Conservation (phyloP, 306 rosid genomes). For the Cicer arietinum region DNA sequence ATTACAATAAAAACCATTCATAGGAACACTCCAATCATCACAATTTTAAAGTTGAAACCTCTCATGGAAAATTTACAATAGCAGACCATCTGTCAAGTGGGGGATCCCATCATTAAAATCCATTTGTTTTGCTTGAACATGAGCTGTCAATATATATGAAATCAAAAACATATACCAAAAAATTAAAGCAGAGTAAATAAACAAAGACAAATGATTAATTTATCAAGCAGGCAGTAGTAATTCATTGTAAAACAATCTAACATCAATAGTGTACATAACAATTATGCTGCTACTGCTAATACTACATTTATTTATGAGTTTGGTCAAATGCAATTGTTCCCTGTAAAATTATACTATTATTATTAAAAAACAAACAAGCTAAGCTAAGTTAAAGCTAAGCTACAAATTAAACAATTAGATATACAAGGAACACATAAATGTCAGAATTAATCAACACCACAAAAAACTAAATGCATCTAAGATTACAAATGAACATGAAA, state of each 20-base stretch:
- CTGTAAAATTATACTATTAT: neutral
- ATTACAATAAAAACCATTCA: too few relatives aligned
- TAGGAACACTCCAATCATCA: too few relatives aligned
- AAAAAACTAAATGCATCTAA: too few relatives aligned
- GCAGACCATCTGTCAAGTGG: too few relatives aligned
- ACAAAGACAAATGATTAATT: neutral
- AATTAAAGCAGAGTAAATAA: neutral
- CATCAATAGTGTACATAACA: neutral
- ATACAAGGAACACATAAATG: too few relatives aligned
- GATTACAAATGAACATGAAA: too few relatives aligned
- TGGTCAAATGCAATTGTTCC: conserved; percentile 8
- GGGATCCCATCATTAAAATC: neutral
- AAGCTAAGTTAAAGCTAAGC: neutral
- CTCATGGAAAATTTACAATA: too few relatives aligned
- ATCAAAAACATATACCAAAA: neutral
- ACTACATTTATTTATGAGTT: neutral
- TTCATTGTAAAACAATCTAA: conserved; percentile 1
- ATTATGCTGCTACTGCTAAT: neutral
- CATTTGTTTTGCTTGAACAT: neutral
- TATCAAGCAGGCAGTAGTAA: neutral
- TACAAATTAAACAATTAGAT: too few relatives aligned
- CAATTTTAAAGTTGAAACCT: too few relatives aligned
- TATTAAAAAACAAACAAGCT: neutral
- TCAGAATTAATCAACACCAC: too few relatives aligned
- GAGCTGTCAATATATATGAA: neutral